Conservation (phyloP, 305 asterid species). For the Plantago lanceolata region DNA sequence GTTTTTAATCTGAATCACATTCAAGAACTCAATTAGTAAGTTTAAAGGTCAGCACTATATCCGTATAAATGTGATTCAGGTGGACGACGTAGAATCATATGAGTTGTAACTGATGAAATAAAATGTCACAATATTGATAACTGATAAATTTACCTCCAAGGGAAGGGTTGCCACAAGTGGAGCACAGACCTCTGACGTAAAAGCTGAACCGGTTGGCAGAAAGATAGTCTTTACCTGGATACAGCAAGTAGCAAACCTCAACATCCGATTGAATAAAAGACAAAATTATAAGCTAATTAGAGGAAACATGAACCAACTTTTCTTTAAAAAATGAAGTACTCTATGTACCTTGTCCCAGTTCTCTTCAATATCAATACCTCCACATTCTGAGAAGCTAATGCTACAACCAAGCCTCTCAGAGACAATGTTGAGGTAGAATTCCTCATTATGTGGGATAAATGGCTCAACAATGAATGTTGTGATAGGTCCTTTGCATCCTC, state of each 20-base stretch:
- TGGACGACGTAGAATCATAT: neutral
- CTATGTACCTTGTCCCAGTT: conserved; percentile 92
- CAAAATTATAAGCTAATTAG: neutral
- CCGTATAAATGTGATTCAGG: neutral
- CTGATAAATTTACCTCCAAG: conserved; percentile 50
- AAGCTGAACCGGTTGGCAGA: conserved; percentile 53
- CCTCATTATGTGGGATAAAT: conserved; percentile 81
- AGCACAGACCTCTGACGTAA: conserved; percentile 64
- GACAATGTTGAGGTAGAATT: conserved; percentile 72
- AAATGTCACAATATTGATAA: neutral
- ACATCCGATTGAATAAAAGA: neutral
- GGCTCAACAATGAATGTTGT: conserved; percentile 92
- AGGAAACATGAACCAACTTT: neutral
- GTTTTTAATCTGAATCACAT: conserved; percentile 47
- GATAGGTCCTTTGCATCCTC: conserved; percentile 91
- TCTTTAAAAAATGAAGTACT: conserved; percentile 6
- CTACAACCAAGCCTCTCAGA: conserved; percentile 91
- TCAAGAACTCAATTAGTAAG: conserved; percentile 16
- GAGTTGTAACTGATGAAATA: neutral
- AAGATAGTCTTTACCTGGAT: conserved; percentile 71
- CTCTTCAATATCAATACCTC: conserved; percentile 97
- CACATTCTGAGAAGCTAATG: conserved; percentile 93
- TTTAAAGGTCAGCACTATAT: neutral
- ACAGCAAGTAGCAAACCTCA: conserved; percentile 11
- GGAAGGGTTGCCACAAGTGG: conserved; percentile 89